Evolutionary conservation across 2,329 filamentous ascomycete species (phyloP).

Genomic region (Penicillium sp.): DNA sequence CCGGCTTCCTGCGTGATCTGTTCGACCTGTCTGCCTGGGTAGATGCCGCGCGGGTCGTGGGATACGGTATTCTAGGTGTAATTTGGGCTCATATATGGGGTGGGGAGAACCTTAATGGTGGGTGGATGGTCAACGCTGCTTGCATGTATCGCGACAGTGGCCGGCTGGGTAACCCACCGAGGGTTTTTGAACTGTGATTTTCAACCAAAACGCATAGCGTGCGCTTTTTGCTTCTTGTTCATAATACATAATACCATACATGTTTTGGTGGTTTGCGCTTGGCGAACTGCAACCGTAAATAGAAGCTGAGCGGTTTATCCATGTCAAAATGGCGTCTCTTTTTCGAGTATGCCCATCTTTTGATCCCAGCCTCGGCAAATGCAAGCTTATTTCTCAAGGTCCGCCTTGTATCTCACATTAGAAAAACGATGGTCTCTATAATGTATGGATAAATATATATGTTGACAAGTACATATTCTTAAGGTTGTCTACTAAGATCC

Average conservation of each 20-base stretch:
- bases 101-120: constrained; percentile 45
- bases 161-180: constrained; percentile 38
- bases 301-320: not conserved
- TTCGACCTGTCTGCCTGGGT: constrained; percentile 44
- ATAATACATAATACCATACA: not conserved
- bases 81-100: constrained; percentile 61
- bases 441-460: not conserved
- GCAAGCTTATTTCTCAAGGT: not conserved
- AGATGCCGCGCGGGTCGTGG: constrained; percentile 51
- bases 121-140: constrained; percentile 62
- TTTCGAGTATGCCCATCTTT: not conserved
- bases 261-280: not conserved
- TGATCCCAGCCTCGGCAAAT: not conserved
- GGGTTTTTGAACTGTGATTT: constrained; percentile 35
- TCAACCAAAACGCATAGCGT: not conserved
- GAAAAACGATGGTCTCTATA: not conserved
- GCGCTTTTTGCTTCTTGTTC: not conserved
- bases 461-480: not conserved
- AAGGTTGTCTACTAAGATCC: no score
- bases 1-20: constrained; percentile 37
- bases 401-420: not conserved
- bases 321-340: not conserved
- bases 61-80: constrained; percentile 55
- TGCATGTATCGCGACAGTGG: constrained; percentile 41
- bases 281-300: not conserved